Percentiles rank a stretch among this genome's conserved stretches.
phyloP scores from a whole-genome alignment of 805 yeast genomes.

The Cyberlindnera lachancei region DNA sequence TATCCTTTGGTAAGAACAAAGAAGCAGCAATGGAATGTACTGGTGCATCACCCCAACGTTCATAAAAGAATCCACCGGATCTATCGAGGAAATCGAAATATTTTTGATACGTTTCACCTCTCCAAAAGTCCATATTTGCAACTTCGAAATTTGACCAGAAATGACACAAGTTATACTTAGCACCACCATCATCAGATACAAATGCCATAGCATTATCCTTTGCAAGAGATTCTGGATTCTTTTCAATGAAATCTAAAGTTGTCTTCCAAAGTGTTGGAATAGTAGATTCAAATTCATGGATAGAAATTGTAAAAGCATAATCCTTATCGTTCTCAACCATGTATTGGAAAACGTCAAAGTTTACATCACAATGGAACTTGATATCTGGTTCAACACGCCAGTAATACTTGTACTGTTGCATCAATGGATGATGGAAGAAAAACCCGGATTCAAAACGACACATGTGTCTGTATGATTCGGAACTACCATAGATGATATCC shows the following conservation, averaged over 20 bases:
- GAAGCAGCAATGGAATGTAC: conserved; percentile 85
- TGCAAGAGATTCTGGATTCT: conserved; percentile 53
- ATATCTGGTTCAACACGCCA: conserved; percentile 94
- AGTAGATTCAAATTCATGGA: conserved; percentile 67
- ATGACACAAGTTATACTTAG: conserved; percentile 72
- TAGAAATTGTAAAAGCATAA: conserved; percentile 72
- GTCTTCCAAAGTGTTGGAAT: conserved; percentile 73
- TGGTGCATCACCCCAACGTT: conserved; percentile 95
- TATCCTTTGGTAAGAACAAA: conserved; percentile 59
- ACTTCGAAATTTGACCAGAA: conserved; percentile 91
- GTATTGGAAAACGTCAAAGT: conserved; percentile 72
- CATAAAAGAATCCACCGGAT: conserved; percentile 88
- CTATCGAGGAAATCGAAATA: conserved; percentile 71
- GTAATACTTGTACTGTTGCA: conserved; percentile 78
- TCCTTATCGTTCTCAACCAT: conserved; percentile 71
- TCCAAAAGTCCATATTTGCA: conserved; percentile 68
- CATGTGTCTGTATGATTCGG: conserved; percentile 78
- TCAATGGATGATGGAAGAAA: conserved; percentile 69
- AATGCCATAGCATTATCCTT: conserved; percentile 61
- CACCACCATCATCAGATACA: conserved; percentile 65
- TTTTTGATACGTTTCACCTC: conserved; percentile 58
- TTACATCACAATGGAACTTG: conserved; percentile 73
- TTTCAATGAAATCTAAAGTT: conserved; percentile 51
- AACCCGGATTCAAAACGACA: conserved; percentile 89
- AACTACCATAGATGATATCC: conserved; percentile 55